Evolutionary conservation across 2,329 filamentous ascomycete species (phyloP), one percentile per base, ranked within the genome.

Genomic region (Pyrenophora teres): DNA sequence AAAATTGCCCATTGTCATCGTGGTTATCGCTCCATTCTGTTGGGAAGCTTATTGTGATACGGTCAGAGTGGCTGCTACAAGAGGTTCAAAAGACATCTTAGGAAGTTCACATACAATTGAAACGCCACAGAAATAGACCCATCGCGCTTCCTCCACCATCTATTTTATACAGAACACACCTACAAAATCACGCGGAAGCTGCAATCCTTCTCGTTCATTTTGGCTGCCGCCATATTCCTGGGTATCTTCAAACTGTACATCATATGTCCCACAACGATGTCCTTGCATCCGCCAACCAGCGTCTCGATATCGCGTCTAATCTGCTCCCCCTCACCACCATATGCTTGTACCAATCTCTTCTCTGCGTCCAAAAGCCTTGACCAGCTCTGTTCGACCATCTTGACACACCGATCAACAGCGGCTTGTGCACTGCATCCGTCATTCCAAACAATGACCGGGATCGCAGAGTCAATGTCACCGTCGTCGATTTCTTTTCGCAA

Each of bases 201-300:
- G 10, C 27, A 12, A 30, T 30, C 27, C 27, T 30, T 30, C 27
- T 30, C 27, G 27, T 9, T 30, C 39, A 52, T 52, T 27, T 31
- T 49, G 9, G 50, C 50, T n/a, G 39, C 50, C 8, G 50, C 23
- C 50, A 52, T 52, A 21, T 52, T 52, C 15, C 45, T 39, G 8
- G 50, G 39, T 30, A 52, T 48, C 40, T 52, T 49, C 15, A 52
- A 30, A 18, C 47, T 46, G n/a, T 56, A 56, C 19, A 44, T 16
- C 50, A 56, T 56, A 27, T 56, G 53, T 30, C 51, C 54, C 7
- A 54, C 46, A 46, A 57, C 13, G 6, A 57, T 30, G 30, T 57
- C 51, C 13, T 56, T 54, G 18, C 46, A 54, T 4, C 27, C 51
- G 6, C 47, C 43, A n/a, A 54, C 16, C 21, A 57, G 18, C 7